These are phyloP conservation scores for Hordeum marinum DNA, from an alignment of 176 grass and related monocot species.

Conservation along the genomic window DNA sequence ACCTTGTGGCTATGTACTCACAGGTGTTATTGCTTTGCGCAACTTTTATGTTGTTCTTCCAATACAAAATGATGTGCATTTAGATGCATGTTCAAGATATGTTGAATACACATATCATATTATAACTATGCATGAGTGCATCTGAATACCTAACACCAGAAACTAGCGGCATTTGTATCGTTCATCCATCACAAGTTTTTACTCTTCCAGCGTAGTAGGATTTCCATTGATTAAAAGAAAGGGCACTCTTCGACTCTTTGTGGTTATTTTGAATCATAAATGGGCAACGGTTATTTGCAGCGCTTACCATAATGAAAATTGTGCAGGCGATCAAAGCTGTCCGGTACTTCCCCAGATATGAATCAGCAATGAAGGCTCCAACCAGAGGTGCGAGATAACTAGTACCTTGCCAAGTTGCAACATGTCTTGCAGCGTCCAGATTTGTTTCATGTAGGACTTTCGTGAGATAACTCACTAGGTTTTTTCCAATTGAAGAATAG, in stretches of 20 bases:
- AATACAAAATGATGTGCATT: not conserved
- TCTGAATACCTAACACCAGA: not conserved
- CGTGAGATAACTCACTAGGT: conserved; percentile 61
- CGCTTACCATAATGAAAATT: conserved; percentile 63
- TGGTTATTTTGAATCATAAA: not conserved
- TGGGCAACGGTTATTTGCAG: not conserved
- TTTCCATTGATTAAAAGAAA: not conserved
- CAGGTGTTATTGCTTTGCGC: not conserved
- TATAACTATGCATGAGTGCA: not conserved
- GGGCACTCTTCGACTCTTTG: not conserved
- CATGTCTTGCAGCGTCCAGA: conserved; percentile 47
- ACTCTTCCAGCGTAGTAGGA: not conserved
- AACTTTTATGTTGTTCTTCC: not conserved
- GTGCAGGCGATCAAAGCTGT: conserved; percentile 58
- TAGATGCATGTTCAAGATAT: not conserved
- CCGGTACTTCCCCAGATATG: conserved; percentile 62
- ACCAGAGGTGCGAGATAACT: conserved; percentile 41
- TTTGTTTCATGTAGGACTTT: conserved; percentile 59
- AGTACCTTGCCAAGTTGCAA: conserved; percentile 49
- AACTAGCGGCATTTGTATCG: not conserved
- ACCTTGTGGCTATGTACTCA: not conserved
- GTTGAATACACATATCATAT: not conserved
- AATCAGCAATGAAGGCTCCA: conserved; percentile 79
- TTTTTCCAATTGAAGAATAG: conserved; percentile 46
- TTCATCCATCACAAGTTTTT: not conserved